A percentile compares a stretch with the other conserved stretches of the same genome.
Conservation (phyloP, 176 grass and related monocot genomes). For the Zea mays region Zm-B73-REFERENCE-NAM-5.0 NC_050103.1:56221001-56221500, state of each 20-base stretch:
- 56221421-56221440: neutral
- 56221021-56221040: slow-evolving; percentile 4
- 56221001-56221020: slow-evolving; percentile 6
- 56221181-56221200: slow-evolving; percentile 64
- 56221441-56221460: too few relatives aligned
- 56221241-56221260: slow-evolving; percentile 99
- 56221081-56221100: slow-evolving; percentile 3
- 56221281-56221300: slow-evolving; percentile 5
- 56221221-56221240: slow-evolving; percentile 90
- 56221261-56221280: slow-evolving; percentile 86
- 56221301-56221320: slow-evolving; percentile 15
- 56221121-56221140: slow-evolving; percentile 3
- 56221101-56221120: slow-evolving; percentile 12
- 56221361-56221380: neutral
- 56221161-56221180: slow-evolving; percentile 21
- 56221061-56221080: slow-evolving; percentile 13
- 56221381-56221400: neutral
- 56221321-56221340: slow-evolving; percentile 1
- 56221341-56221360: neutral
- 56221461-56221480: too few relatives aligned
- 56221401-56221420: neutral
- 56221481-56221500: too few relatives aligned
- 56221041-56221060: slow-evolving; percentile 3
- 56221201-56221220: slow-evolving; percentile 98
- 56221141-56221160: neutral